Conservation (phyloP, 306 rosid genomes). For the Castanea mollissima region DNA sequence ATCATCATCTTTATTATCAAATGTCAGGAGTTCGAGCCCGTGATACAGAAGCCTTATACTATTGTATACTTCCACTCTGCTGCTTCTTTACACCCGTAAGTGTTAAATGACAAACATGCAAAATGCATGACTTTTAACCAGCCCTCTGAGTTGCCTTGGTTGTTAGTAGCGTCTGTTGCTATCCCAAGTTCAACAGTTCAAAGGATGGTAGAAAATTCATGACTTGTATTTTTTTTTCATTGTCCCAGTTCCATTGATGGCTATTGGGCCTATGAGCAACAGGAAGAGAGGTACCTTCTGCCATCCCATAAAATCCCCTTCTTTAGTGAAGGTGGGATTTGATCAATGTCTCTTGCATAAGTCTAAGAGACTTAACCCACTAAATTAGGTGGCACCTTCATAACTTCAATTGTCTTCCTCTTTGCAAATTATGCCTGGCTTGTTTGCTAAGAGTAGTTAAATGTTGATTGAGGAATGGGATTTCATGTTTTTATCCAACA, state of each 20-base stretch:
- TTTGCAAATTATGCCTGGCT: background rate
- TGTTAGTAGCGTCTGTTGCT: too few species aligned
- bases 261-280: background rate
- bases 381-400: background rate
- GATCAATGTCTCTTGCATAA: background rate
- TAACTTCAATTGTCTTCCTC: background rate
- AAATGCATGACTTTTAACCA: conserved; percentile 5
- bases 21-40: conserved; percentile 94
- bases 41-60: conserved; percentile 89
- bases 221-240: background rate
- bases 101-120: conserved; percentile 23
- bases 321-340: background rate
- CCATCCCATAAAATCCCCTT: background rate
- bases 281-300: background rate
- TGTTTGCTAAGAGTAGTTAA: background rate
- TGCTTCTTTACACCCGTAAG: conserved; percentile 95
- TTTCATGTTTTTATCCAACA: background rate
- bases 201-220: background rate
- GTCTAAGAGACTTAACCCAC: background rate
- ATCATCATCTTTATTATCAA: conserved; percentile 11
- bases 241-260: background rate
- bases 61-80: conserved; percentile 97
- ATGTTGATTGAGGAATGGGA: background rate
- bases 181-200: too few species aligned
- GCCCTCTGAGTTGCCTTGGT: too few species aligned